Percentiles rank a stretch among this genome's conserved stretches.
Evolutionary conservation across 495 filamentous ascomycete genomes (phyloP).

Genomic region (Podospora australis): DNA sequence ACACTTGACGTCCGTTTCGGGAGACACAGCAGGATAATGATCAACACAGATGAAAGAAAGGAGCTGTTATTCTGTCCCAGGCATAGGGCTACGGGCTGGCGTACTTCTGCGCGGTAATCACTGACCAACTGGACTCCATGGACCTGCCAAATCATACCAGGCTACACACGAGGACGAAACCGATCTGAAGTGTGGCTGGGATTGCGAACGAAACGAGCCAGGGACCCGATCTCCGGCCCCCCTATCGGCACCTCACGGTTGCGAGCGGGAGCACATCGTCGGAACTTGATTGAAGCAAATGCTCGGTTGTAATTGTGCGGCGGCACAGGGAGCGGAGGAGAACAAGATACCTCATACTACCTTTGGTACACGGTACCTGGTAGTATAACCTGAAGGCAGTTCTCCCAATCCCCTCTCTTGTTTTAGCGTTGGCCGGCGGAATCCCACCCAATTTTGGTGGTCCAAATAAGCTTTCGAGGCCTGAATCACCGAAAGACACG

Average conservation of each 20-base stretch:
- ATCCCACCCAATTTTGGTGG: constrained; percentile 3
- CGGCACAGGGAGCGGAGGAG: not conserved
- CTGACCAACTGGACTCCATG: not conserved
- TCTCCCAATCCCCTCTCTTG: too few species aligned
- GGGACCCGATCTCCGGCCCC: not conserved
- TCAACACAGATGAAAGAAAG: not conserved
- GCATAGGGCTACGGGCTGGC: too few species aligned
- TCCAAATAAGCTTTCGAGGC: constrained; percentile 23
- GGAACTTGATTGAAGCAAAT: too few species aligned
- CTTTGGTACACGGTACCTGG: too few species aligned
- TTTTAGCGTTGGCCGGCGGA: not conserved
- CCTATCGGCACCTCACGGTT: not conserved
- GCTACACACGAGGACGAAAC: not conserved
- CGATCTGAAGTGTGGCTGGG: not conserved
- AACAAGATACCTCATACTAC: not conserved
- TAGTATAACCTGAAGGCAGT: too few species aligned
- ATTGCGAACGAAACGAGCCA: not conserved
- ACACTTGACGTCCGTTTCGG: too few species aligned
- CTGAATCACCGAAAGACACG: constrained; percentile 3
- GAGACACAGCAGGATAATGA: not conserved
- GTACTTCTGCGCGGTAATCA: too few species aligned
- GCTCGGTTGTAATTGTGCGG: not conserved
- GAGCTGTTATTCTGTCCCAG: not conserved
- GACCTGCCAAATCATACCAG: not conserved
- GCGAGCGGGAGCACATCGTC: not conserved